A percentile compares a stretch with the other conserved stretches of the same genome.
Evolutionary conservation across 306 rosid species (phyloP).

Genomic region (Cicer yamashitae): DNA sequence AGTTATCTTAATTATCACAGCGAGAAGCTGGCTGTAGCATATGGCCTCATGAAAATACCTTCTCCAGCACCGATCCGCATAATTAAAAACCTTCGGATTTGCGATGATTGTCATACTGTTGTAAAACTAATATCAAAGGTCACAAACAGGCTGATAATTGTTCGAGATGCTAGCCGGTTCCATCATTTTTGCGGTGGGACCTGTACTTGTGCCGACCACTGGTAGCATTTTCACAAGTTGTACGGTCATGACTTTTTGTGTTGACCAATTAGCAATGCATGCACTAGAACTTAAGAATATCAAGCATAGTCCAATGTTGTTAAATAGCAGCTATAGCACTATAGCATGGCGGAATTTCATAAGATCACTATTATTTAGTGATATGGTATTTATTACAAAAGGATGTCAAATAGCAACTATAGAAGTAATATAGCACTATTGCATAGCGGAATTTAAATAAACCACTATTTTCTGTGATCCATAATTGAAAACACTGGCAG

Average conservation of each 20-base stretch:
- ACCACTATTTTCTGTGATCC: too few relatives aligned
- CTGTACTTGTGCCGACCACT: constrained; percentile 76
- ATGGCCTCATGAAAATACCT: constrained; percentile 71
- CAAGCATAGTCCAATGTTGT: background rate
- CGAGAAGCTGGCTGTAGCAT: constrained; percentile 84
- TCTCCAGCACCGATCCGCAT: constrained; percentile 71
- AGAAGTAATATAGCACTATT: too few relatives aligned
- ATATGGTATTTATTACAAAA: too few relatives aligned
- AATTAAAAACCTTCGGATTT: constrained; percentile 78
- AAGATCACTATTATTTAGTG: too few relatives aligned
- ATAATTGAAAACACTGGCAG: background rate
- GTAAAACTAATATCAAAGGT: constrained; percentile 70
- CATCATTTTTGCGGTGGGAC: constrained; percentile 78
- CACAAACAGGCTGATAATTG: constrained; percentile 61
- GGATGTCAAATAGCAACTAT: too few relatives aligned
- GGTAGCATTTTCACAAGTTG: constrained; percentile 50
- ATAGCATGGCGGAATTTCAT: too few relatives aligned
- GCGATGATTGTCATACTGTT: constrained; percentile 82
- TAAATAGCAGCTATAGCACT: too few relatives aligned
- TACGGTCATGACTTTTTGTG: background rate
- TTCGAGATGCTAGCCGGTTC: constrained; percentile 79
- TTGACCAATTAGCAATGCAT: constrained; percentile 26
- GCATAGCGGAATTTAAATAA: too few relatives aligned
- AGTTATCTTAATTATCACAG: constrained; percentile 77
- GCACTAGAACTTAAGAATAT: background rate